Percentiles rank a stretch among this genome's conserved stretches.
Conservation (phyloP, 345 rosid genomes). For the Rhodamnia rubescens region DNA sequence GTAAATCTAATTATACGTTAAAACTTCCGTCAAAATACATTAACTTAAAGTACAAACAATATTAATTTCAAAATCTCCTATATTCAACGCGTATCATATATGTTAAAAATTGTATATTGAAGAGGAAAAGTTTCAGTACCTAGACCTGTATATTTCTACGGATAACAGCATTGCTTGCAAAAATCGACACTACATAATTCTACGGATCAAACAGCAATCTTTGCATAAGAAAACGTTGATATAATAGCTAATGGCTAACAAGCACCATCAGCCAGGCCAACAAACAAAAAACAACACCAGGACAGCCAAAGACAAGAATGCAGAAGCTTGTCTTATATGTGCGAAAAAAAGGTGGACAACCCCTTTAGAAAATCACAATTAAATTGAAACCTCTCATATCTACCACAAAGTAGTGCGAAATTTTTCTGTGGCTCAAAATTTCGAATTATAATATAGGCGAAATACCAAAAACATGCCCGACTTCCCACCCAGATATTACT, state of each 20-base stretch:
- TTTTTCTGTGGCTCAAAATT: neutral
- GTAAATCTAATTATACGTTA: neutral
- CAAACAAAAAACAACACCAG: neutral
- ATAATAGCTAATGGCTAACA: neutral
- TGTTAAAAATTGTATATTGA: neutral
- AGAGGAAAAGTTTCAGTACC: neutral
- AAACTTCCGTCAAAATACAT: neutral
- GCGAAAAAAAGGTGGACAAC: neutral
- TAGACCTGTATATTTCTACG: neutral
- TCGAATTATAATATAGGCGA: neutral
- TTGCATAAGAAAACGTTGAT: neutral
- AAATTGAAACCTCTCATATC: neutral
- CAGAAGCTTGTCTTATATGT: neutral
- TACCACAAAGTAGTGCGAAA: neutral
- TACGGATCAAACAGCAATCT: neutral
- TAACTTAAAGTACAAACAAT: neutral
- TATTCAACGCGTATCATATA: neutral
- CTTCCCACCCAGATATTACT: neutral
- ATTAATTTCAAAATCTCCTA: neutral
- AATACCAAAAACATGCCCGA: neutral
- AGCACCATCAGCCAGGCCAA: neutral
- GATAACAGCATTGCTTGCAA: neutral
- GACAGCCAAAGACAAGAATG: neutral
- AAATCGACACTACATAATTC: neutral
- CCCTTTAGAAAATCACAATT: neutral